Conservation (phyloP, 2,329 filamentous ascomycete species). For the Talaromyces islandicus region DNA sequence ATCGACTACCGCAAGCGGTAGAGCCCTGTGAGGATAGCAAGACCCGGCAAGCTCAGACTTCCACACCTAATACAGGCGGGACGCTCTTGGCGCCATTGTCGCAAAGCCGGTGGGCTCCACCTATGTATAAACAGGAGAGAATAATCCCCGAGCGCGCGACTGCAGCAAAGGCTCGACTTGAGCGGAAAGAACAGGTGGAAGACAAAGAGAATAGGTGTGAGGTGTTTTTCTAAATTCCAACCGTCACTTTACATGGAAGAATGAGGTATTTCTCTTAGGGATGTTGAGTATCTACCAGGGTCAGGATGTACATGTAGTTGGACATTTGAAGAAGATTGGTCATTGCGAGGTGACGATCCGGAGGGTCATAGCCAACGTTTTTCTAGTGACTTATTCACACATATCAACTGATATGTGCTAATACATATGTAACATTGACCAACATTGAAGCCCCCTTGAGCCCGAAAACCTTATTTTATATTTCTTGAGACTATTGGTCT, state of each 20-base stretch:
- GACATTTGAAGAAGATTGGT: not conserved
- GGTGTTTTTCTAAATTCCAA: slow-evolving; percentile 1
- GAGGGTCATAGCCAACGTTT: not conserved
- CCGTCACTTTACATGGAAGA: not conserved
- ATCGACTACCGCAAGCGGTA: not conserved
- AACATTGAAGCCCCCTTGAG: too few relatives aligned
- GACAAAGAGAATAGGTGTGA: slow-evolving; percentile 28
- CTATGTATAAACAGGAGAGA: slow-evolving; percentile 10
- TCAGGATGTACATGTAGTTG: not conserved
- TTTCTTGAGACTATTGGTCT: not conserved
- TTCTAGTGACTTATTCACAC: not conserved
- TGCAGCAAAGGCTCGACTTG: slow-evolving; percentile 30
- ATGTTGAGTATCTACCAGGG: too few relatives aligned
- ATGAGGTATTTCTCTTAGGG: not conserved
- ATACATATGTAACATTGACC: not conserved
- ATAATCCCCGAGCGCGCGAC: slow-evolving; percentile 27
- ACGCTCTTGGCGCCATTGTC: not conserved
- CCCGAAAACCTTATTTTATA: not conserved
- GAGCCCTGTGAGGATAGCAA: not conserved
- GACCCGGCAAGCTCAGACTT: not conserved
- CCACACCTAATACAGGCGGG: not conserved
- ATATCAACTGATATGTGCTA: not conserved
- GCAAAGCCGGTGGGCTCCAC: not conserved
- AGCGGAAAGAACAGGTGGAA: slow-evolving; percentile 22
- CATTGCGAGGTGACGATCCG: not conserved